These are phyloP conservation scores for Phytophthora nicotianae DNA, from an alignment of 352 stramenopile genomes.

Conservation along the genomic window DNA sequence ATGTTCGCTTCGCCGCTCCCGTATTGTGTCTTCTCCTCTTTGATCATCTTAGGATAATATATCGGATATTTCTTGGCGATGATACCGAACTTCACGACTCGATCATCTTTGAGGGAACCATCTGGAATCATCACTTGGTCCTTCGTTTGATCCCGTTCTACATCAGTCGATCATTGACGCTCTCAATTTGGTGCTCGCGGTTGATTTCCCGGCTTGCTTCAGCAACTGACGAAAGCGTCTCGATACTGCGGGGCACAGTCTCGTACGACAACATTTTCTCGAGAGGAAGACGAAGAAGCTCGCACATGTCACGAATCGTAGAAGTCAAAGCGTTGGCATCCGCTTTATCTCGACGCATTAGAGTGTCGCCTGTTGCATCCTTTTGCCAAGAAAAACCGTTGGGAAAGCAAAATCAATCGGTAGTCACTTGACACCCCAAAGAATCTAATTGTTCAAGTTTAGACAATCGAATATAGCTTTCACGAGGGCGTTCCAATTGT, in stretches of 20 bases:
- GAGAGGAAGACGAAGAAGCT: conserved; percentile 10
- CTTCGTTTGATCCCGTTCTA: conserved; percentile 23
- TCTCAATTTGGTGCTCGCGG: conserved; percentile 21
- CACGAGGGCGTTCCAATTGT: no score
- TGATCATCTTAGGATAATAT: conserved; percentile 17
- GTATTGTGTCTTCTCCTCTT: conserved; percentile 12
- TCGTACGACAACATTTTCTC: conserved; percentile 39
- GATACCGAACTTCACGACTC: conserved; percentile 11
- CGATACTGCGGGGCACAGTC: conserved; percentile 35
- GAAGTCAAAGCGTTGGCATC: conserved; percentile 6
- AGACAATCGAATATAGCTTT: not conserved
- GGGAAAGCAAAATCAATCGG: not conserved
- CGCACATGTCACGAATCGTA: conserved; percentile 10
- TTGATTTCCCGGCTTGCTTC: conserved; percentile 12
- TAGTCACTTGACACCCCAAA: no score
- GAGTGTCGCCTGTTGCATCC: conserved; percentile 6
- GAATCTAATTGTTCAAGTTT: no score
- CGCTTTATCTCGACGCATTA: conserved; percentile 5
- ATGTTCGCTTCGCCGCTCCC: conserved; percentile 5
- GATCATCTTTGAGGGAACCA: conserved; percentile 11
- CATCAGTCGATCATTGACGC: conserved; percentile 21
- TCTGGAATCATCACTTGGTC: conserved; percentile 20
- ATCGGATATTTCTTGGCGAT: conserved; percentile 7
- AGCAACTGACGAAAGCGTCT: conserved; percentile 18
- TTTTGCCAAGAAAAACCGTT: conserved; percentile 4